Conservation (phyloP, 177 flowering plant species). For the Telopea speciosissima region DNA sequence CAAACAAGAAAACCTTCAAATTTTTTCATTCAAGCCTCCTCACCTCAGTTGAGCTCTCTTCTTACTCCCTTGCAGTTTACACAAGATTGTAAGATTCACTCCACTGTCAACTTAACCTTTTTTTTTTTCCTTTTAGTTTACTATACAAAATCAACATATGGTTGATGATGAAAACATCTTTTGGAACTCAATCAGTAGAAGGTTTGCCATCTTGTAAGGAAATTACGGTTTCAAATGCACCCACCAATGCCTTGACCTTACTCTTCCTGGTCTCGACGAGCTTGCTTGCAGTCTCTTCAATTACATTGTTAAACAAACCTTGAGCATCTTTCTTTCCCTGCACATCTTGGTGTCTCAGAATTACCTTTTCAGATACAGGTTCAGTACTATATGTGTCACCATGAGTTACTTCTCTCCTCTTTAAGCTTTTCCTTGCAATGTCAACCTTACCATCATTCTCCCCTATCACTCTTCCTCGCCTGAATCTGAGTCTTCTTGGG, state of each 20-base stretch:
- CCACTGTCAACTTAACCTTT: conserved; percentile 7
- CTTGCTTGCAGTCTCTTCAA: conserved; percentile 91
- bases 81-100: conserved; percentile 18
- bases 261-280: conserved; percentile 82
- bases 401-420: conserved; percentile 25
- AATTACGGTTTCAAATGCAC: conserved; percentile 98
- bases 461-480: conserved; percentile 29
- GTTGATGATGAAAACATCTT: conserved; percentile 7
- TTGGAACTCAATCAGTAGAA: conserved; percentile 27
- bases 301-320: conserved; percentile 64
- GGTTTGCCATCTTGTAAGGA: conserved; percentile 74
- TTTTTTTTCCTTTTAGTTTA: conserved; percentile 17
- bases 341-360: conserved; percentile 24
- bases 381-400: conserved; percentile 20
- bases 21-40: too few species aligned
- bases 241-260: conserved; percentile 95
- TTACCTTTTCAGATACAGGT: conserved; percentile 15
- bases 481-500: conserved; percentile 50
- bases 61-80: conserved; percentile 36
- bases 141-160: background rate
- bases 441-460: conserved; percentile 28
- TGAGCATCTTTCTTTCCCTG: conserved; percentile 21
- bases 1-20: conserved; percentile 28
- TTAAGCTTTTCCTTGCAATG: conserved; percentile 33
- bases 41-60: conserved; percentile 18